Evolutionary conservation across 495 filamentous ascomycete genomes (phyloP), one percentile per base, ranked within the genome.

Genomic region (Amniculicola lignicola): DNA sequence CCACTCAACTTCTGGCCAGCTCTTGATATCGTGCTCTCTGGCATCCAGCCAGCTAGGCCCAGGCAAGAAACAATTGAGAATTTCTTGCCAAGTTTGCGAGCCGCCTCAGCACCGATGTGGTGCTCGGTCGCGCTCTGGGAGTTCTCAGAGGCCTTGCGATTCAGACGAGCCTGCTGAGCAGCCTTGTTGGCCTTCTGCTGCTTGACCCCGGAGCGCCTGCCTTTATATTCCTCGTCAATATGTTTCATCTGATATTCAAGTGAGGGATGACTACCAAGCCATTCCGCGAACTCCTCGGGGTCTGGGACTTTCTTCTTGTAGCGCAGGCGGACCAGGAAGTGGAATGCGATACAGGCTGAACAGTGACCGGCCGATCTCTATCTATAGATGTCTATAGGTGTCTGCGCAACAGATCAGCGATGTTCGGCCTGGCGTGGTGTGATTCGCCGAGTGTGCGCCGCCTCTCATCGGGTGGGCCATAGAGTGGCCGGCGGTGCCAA

Each of bases 311-410:
- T n/a, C 29, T 33, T n/a, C 7, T 7, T 33, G n/a, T 33, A 33
- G 29, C 29, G 29, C 29, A 23, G 66, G 67, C 14, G 67, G 64
- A 36, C 61, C 61, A n/a, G 40, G 57, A 69, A 9, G 51, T 54
- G 21, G 67, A 65, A 3, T 67, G 64, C 11, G 61, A 44, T 12
- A 64, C 36, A 0, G 67, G 64, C 33, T 69, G 64, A 16, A 63
- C 59, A 7, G 67, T 65, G 15, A 62, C 51, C 3, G 67, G 63
- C 11, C 67, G 53, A 4, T 67, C 62, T 42, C 58, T 33, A 9
- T 60, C 57, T 21, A 33, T 16, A 11, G 24, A 25, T 19, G 52
- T 25, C 28, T 45, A 45, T 4, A 29, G 19, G 27, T 15, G 19
- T 1, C 44, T 44, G 9, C 56, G 44, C 15, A 63, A 27, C 15